Conservation (phyloP, 441 rosid species). For the Viola pubescens region DNA sequence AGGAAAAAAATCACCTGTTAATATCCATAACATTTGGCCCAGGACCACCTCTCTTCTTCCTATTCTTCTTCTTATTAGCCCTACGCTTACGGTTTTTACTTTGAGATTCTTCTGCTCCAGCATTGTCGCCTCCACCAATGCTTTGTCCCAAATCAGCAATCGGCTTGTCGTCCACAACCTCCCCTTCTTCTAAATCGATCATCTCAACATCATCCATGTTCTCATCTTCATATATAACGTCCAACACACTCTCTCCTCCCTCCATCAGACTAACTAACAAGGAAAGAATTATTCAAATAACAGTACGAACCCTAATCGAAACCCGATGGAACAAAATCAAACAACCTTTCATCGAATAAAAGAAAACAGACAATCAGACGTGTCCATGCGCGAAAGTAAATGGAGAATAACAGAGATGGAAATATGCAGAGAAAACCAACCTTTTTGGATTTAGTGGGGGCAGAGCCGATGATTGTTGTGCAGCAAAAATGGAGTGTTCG, state of each 20-base stretch:
- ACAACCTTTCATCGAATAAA: neutral
- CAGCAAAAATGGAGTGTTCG: too few species aligned
- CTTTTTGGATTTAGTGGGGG: too few species aligned
- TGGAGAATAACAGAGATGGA: neutral
- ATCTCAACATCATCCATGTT: slow-evolving; percentile 60
- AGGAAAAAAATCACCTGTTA: slow-evolving; percentile 38
- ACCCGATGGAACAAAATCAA: neutral
- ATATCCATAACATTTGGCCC: slow-evolving; percentile 40
- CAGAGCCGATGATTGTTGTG: too few species aligned
- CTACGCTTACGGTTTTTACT: slow-evolving; percentile 29
- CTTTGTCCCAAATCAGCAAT: slow-evolving; percentile 17
- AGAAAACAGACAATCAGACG: neutral
- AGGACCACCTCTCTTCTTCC: slow-evolving; percentile 21
- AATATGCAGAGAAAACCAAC: too few species aligned
- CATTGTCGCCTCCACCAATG: slow-evolving; percentile 10
- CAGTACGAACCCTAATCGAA: neutral
- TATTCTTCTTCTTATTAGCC: slow-evolving; percentile 48
- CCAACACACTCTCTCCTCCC: slow-evolving; percentile 48
- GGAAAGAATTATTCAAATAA: neutral
- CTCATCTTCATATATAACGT: slow-evolving; percentile 33
- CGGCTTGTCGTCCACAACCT: slow-evolving; percentile 33
- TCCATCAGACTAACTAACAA: slow-evolving; percentile 33
- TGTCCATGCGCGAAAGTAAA: neutral
- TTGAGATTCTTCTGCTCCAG: slow-evolving; percentile 25
- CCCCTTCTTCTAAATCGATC: slow-evolving; percentile 86